Conservation (phyloP, 1,139 yeast species). For the Suhomyces yuchorum region DNA sequence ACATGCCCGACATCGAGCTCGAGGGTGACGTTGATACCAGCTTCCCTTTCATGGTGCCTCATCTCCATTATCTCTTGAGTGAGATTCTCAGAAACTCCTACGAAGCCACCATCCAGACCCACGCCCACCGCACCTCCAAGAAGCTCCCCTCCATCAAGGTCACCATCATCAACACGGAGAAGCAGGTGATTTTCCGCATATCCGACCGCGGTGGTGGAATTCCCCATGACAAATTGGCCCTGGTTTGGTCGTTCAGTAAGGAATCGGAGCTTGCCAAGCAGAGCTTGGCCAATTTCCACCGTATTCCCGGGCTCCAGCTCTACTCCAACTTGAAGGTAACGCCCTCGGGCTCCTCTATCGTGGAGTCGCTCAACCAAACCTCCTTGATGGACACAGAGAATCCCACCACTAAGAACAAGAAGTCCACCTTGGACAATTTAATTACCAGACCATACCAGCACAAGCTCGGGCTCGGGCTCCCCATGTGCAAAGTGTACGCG, state of each 20-base stretch:
- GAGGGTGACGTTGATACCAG: conserved; percentile 65
- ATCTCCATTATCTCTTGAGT: conserved; percentile 80
- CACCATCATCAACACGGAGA: conserved; percentile 66
- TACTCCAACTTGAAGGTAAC: conserved; percentile 45
- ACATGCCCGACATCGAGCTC: conserved; percentile 72
- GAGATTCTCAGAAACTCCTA: conserved; percentile 83
- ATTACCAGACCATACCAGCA: conserved; percentile 72
- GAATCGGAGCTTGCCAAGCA: conserved; percentile 57
- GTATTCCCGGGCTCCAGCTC: conserved; percentile 59
- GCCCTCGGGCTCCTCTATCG: conserved; percentile 42
- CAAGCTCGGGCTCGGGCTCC: conserved; percentile 84
- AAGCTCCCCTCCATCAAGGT: conserved; percentile 71
- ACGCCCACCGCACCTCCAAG: conserved; percentile 30
- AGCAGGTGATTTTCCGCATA: conserved; percentile 71
- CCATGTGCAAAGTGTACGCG: conserved; percentile 88
- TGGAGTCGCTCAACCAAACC: conserved; percentile 32
- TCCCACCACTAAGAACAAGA: conserved; percentile 30
- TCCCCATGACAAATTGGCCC: conserved; percentile 53
- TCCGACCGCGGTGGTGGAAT: conserved; percentile 93
- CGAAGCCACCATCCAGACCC: conserved; percentile 68
- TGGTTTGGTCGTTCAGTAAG: conserved; percentile 86
- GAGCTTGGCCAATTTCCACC: conserved; percentile 64
- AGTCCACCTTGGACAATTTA: conserved; percentile 46
- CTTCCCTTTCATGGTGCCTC: conserved; percentile 84
- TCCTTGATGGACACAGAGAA: conserved; percentile 46